Percentiles rank a stretch among this genome's conserved stretches.
Conservation (phyloP, 441 rosid genomes). For the Jatropha podagrica region DNA sequence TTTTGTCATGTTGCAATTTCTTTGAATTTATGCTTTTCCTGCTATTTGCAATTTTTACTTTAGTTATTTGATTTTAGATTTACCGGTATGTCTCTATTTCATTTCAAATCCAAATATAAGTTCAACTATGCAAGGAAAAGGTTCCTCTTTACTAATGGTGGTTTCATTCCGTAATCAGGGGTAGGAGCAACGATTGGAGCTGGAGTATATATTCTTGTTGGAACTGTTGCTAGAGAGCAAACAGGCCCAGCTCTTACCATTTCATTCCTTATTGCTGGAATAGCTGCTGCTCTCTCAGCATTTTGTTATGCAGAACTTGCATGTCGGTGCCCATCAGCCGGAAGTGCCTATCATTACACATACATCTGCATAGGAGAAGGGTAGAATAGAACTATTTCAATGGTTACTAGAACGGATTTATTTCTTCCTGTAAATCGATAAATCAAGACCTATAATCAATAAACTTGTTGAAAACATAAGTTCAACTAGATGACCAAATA, state of each 20-base stretch:
- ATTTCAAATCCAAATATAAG: neutral
- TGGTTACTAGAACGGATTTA: neutral
- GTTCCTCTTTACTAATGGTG: neutral
- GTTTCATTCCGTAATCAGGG: slow-evolving; percentile 40
- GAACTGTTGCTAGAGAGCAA: slow-evolving; percentile 98
- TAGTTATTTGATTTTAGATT: neutral
- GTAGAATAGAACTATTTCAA: slow-evolving; percentile 33
- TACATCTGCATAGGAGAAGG: slow-evolving; percentile 97
- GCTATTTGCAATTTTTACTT: neutral
- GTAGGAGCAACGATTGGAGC: slow-evolving; percentile 99
- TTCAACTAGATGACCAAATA: neutral
- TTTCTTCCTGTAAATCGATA: neutral
- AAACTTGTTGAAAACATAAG: neutral
- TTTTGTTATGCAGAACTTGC: slow-evolving; percentile 97
- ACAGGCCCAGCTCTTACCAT: slow-evolving; percentile 89
- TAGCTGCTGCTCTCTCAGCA: slow-evolving; percentile 92
- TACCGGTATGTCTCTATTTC: neutral
- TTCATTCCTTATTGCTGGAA: slow-evolving; percentile 91
- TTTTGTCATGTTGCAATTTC: neutral
- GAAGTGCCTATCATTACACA: slow-evolving; percentile 96
- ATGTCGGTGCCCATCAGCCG: slow-evolving; percentile 94
- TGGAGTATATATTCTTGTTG: slow-evolving; percentile 96
- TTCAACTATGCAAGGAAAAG: neutral
- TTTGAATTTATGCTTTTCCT: neutral
- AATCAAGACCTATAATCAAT: neutral